phyloP scores from a whole-genome alignment of 495 filamentous ascomycete genomes.

The Cercophora newfieldiana region DNA sequence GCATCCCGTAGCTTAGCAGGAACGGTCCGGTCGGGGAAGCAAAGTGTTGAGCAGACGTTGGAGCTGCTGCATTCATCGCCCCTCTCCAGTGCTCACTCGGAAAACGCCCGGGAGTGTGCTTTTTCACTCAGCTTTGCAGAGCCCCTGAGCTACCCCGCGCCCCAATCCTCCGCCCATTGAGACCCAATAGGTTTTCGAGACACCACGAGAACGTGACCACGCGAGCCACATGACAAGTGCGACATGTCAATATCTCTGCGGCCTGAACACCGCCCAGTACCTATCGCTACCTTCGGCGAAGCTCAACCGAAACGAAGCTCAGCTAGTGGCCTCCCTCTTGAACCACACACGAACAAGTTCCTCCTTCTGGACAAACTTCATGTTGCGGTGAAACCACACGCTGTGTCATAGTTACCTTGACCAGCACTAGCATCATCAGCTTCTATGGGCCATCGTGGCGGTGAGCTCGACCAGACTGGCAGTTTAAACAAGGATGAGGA shows the following conservation, averaged over 20 bases:
- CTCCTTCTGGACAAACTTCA: neutral
- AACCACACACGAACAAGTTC: neutral
- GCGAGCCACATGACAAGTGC: constrained; percentile 25
- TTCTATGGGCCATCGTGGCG: constrained; percentile 3
- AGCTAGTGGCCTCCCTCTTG: neutral
- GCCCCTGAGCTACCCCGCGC: constrained; percentile 14
- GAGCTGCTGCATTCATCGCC: neutral
- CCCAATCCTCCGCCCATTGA: neutral
- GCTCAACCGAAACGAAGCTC: neutral
- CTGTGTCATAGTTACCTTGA: constrained; percentile 8
- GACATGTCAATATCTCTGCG: constrained; percentile 14
- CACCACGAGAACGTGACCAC: constrained; percentile 23
- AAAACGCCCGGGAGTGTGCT: constrained; percentile 6
- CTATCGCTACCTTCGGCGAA: neutral
- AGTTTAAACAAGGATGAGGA: neutral
- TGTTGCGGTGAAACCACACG: constrained; percentile 14
- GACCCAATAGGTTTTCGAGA: constrained; percentile 19
- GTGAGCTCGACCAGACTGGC: constrained; percentile 4
- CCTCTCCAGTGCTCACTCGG: neutral
- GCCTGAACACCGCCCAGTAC: neutral
- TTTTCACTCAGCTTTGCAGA: constrained; percentile 4
- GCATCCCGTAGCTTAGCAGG: constrained; percentile 7
- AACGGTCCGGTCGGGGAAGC: constrained; percentile 16
- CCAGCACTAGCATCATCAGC: neutral
- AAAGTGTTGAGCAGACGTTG: neutral